A percentile compares a stretch with the other conserved stretches of the same genome.
Conservation (phyloP, 2,329 filamentous ascomycete genomes). For the Colletotrichum sp. region DNA sequence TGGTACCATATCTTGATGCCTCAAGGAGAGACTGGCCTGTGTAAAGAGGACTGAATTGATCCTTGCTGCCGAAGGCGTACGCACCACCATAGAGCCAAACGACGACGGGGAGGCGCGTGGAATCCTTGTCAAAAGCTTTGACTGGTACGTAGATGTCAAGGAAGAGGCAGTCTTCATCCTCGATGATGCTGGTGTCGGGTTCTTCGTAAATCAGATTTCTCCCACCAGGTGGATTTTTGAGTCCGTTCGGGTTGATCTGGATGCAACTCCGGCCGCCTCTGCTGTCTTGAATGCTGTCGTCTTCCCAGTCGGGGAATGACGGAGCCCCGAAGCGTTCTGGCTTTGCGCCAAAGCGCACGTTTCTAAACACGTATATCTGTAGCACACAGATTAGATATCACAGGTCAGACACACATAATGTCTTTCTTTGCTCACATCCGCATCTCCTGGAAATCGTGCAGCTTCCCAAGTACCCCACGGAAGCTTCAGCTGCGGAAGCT, state of each 20-base stretch:
- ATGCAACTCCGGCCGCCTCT: neutral
- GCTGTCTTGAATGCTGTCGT: neutral
- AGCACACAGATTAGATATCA: neutral
- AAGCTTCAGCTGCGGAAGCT: neutral
- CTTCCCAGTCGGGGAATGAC: neutral
- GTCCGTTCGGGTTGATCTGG: neutral
- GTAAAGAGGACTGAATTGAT: conserved; percentile 39
- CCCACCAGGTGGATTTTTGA: neutral
- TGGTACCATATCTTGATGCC: conserved; percentile 40
- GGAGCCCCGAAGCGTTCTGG: neutral
- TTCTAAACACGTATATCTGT: neutral
- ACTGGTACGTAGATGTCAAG: conserved; percentile 54
- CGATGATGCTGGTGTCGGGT: neutral
- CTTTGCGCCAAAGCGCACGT: neutral
- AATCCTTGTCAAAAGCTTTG: conserved; percentile 40
- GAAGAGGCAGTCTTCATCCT: conserved; percentile 52
- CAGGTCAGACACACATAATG: too few relatives aligned
- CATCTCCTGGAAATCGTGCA: neutral
- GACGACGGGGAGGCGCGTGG: conserved; percentile 45
- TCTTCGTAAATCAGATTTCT: neutral
- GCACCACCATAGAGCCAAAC: conserved; percentile 53
- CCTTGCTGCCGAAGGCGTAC: conserved; percentile 48
- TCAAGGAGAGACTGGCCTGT: conserved; percentile 40
- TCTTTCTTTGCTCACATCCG: neutral
- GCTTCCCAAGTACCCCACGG: neutral